Base-by-base conservation (phyloP, 177 flowering plant genomes). In the Vitis hybrid region DNA sequence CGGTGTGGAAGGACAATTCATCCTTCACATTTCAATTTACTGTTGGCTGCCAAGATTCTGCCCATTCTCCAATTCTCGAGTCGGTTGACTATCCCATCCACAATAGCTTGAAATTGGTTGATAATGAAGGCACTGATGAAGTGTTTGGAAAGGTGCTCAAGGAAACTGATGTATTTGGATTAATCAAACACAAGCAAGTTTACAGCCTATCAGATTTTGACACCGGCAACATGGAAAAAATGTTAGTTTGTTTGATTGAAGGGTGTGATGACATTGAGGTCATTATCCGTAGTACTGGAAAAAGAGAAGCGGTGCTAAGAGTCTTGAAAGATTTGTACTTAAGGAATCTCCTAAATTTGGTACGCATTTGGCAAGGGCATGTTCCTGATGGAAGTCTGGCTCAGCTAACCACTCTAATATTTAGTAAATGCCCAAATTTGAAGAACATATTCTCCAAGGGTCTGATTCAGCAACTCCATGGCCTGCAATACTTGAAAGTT, bases 221-320 rank as follows among this genome's bases (percentile, higher is more conserved):
- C 11, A 21, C 18, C 18, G 48, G 17, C 3, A 69, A 32, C n/a
- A 45, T 69, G 73, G 10, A 23, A 1, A 11, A 13, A 6, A 11
- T 64, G 56, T 54, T 57, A 17, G 66, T 56, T 45, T 72, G 75
- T 45, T 49, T 64, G 10, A 64, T 76, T 17, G 50, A 76, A 49
- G 32, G 61, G 4, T 76, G 79, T 69, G 56, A 51, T 13, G 48
- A 60, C 14, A 51, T 76, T 1, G 39, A 26, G 34, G 56, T 61
- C 23, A 50, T 72, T 6, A 30, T 72, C 14, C 11, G 23, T 51
- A 65, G 49, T 23, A 26, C 45, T 30, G 4, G 3, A 1, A 51
- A 1, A 18, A 11, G 8, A 19, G n/a, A 34, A 32, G 51, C 8
- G 10, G 62, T 17, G 26, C 48, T 71, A 2, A 14, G 19, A 55